Evolutionary conservation across 2,329 filamentous ascomycete genomes (phyloP), one percentile per base, ranked within the genome.

Genomic region (Trichophyton schoenleinii): DNA sequence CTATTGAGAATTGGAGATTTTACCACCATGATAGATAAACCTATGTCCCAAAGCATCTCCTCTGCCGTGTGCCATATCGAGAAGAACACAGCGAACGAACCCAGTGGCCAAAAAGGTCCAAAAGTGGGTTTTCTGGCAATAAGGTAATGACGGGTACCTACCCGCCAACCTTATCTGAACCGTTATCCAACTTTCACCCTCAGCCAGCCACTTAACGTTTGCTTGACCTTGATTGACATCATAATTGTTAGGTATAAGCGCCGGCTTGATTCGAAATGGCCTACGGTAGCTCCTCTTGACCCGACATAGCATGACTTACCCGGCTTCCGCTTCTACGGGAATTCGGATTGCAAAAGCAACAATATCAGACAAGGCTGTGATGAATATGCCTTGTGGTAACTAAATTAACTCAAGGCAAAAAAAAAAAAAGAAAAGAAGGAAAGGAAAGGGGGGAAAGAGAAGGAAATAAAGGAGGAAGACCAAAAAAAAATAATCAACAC

Each of bases 261-360:
- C 20, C 20, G 1, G 2, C 20, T 38, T 38, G 34, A 13, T 13
- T 38, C 34, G 34, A 13, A 13, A 38, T 13, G 3, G 34, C 3
- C 11, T 38, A 13, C 34, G 11, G 34, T 38, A 9, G 11, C 9
- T 38, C 34, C 34, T 13, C 3, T 38, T 38, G 34, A 38, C 34
- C 11, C 34, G 59, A 60, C 5, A 22, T 18, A 31, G 44, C 63
- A 13, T 13, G 44, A 6, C 28, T 70, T 18, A 64, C 68, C 18
- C 62, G 66, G 5, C 67, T 70, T 55, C 67, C 66, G 9, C 11
- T 63, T 5, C 67, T 66, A 7, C 65, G 66, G 0, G 41, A 36
- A 3, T 22, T 61, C 0, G 68, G 58, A 68, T 70, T 63, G 63
- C 64, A 1, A 65, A 70, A 62, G 69, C 68, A 13, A 25, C 68